Evolutionary conservation across 768 basidiomycete species (phyloP), one percentile per base, ranked within the genome.

Genomic region (Boletus pseudopeckii): DNA sequence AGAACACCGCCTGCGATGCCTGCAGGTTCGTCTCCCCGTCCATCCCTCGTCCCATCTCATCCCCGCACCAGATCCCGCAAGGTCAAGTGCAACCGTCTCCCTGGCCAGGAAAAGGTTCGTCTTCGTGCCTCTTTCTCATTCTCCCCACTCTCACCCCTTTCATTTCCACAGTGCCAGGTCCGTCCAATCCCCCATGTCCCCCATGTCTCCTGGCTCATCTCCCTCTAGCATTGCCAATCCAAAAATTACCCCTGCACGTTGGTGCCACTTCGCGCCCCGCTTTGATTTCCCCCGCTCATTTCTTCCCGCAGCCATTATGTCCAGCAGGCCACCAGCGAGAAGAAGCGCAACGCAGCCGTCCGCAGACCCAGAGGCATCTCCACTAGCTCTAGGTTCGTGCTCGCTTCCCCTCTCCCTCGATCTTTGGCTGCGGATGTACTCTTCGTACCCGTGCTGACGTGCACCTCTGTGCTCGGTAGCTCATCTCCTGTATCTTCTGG

Each of bases 211-310:
- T 20, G 11, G 22, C 43, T 53, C 56, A 55, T 56, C 49, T 53
- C 59, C 45, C 53, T 32, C 8, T 13, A 93, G 86, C 91, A 93
- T 65, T 95, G 92, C 70, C 71, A 84, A 55, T 80, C 86, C 56
- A 95, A 95, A 75, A 91, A 89, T 64, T 91, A 89, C 65, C 86
- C 90, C 42, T 95, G 92, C 90, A 93, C 92, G 91, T 92, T 64
- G 61, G 88, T 82, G 17, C 58, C 53, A 28, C 50, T 60, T 55
- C 39, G 51, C 58, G 54, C 59, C 54, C 54, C 44, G 48, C 45
- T 53, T 50, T 47, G 8, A 26, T 50, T 52, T 57, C 60, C 60
- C 57, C 54, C 63, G 52, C 51, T 57, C 56, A 57, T 62, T 48
- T 42, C 43, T 47, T 45, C 33, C 42, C 52, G 58, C 64, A 90